These are phyloP conservation scores for Penicillium aurantiogriseum DNA, from an alignment of 2,329 filamentous ascomycete genomes.

Conservation along the genomic window DNA sequence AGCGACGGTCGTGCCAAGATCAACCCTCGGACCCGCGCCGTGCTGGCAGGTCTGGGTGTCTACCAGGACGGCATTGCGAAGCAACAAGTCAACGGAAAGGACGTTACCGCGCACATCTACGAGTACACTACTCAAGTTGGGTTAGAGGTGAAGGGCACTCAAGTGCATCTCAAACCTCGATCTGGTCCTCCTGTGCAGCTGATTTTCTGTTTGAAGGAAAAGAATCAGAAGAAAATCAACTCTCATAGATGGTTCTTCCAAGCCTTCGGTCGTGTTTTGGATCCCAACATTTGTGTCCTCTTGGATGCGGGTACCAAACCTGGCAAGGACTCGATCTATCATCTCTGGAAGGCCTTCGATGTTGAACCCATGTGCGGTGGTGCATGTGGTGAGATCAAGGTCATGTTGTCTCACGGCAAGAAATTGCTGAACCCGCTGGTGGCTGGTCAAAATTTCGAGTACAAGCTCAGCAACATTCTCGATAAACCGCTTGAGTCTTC, in stretches of 20 bases:
- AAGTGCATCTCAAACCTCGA: constrained; percentile 80
- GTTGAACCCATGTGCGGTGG: constrained; percentile 96
- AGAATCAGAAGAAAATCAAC: constrained; percentile 99
- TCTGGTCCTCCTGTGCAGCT: constrained; percentile 87
- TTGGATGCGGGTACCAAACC: constrained; percentile 95
- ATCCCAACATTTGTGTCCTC: constrained; percentile 95
- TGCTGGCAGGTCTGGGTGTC: constrained; percentile 88
- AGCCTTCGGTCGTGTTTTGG: constrained; percentile 85
- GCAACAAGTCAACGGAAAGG: constrained; percentile 93
- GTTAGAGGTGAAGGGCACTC: constrained; percentile 82
- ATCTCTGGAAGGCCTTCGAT: constrained; percentile 98
- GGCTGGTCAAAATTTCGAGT: constrained; percentile 97
- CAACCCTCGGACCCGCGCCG: constrained; percentile 83
- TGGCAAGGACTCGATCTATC: constrained; percentile 91
- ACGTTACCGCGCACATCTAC: constrained; percentile 97
- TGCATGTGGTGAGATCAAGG: constrained; percentile 98
- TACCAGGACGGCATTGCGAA: constrained; percentile 99
- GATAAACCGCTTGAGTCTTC: constrained; percentile 97
- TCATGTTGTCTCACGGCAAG: constrained; percentile 84
- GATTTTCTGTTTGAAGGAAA: constrained; percentile 97
- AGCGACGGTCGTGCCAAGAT: constrained; percentile 97
- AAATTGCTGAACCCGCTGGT: constrained; percentile 91
- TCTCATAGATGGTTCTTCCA: constrained; percentile 99
- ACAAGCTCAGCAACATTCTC: constrained; percentile 99
- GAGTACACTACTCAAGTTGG: constrained; percentile 65